phyloP scores from a whole-genome alignment of 441 rosid species.

The Populus hybrid region DNA sequence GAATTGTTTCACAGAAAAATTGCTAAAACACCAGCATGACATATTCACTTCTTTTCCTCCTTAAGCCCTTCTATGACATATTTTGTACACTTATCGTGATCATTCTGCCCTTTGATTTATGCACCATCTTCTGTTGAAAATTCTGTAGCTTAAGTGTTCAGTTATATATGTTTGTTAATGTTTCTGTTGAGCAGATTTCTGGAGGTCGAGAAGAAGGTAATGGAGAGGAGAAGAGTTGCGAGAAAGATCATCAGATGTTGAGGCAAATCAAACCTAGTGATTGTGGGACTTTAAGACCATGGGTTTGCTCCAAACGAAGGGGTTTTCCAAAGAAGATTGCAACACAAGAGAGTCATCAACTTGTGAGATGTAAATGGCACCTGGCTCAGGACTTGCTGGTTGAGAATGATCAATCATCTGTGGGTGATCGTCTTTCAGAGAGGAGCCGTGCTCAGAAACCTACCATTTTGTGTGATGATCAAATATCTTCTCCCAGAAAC shows the following conservation, averaged over 20 bases:
- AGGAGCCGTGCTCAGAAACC: constrained; percentile 34
- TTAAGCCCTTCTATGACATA: not conserved
- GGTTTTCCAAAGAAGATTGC: constrained; percentile 45
- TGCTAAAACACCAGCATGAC: not conserved
- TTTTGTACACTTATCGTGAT: constrained; percentile 1
- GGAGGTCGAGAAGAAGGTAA: constrained; percentile 32
- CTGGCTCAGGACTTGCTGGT: constrained; percentile 38
- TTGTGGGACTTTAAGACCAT: constrained; percentile 44
- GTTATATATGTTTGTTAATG: constrained; percentile 19
- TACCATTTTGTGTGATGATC: constrained; percentile 36
- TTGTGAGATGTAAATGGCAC: constrained; percentile 37
- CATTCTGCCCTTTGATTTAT: too few relatives aligned
- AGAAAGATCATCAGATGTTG: constrained; percentile 26
- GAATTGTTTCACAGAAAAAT: not conserved
- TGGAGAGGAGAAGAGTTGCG: constrained; percentile 17
- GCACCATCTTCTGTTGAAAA: constrained; percentile 1
- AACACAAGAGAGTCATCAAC: constrained; percentile 36
- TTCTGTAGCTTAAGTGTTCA: constrained; percentile 14
- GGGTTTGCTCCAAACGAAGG: constrained; percentile 57
- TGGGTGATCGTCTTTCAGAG: constrained; percentile 20
- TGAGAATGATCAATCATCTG: constrained; percentile 26
- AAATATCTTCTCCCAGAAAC: constrained; percentile 33
- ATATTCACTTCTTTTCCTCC: not conserved
- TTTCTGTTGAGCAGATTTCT: constrained; percentile 40
- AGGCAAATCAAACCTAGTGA: constrained; percentile 34